phyloP scores from a whole-genome alignment of 1,284 basidiomycete genomes.

The Ganoderma multipileum region DNA sequence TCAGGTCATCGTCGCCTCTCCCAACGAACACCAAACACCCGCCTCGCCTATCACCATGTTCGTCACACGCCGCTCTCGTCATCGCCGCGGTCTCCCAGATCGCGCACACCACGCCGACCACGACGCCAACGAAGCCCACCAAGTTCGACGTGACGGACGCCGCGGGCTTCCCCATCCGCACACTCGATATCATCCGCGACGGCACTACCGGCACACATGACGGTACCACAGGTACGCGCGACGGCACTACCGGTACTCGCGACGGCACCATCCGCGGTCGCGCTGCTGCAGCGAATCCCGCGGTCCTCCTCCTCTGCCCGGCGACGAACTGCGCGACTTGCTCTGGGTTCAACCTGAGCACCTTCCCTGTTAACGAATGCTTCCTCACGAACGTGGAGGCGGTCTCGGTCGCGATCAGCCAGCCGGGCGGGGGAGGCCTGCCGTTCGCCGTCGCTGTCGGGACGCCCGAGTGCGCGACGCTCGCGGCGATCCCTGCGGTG shows the following conservation, averaged over 20 bases:
- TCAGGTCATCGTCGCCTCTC: constrained; percentile 5
- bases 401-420: constrained; percentile 12
- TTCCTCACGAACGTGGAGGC: constrained; percentile 1
- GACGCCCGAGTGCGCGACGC: constrained; percentile 8
- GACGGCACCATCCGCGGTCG: not conserved
- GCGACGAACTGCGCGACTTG: constrained; percentile 12
- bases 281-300: not conserved
- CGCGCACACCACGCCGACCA: constrained; percentile 8
- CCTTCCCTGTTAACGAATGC: constrained; percentile 9
- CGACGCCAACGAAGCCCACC: constrained; percentile 2
- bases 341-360: constrained; percentile 8
- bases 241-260: not conserved
- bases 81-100: constrained; percentile 11
- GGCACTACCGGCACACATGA: not conserved
- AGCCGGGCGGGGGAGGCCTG: constrained; percentile 16
- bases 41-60: constrained; percentile 7
- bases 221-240: not conserved
- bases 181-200: constrained; percentile 6
- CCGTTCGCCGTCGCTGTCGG: constrained; percentile 18
- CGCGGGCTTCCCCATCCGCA: constrained; percentile 18
- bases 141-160: constrained; percentile 8
- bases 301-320: constrained; percentile 14
- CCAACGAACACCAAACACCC: not conserved
- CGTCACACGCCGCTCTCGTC: constrained; percentile 8
- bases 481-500: constrained; percentile 15